These are phyloP conservation scores for Komagataella phaffii DNA, from an alignment of 805 yeast genomes.

Conservation along the genomic window DNA sequence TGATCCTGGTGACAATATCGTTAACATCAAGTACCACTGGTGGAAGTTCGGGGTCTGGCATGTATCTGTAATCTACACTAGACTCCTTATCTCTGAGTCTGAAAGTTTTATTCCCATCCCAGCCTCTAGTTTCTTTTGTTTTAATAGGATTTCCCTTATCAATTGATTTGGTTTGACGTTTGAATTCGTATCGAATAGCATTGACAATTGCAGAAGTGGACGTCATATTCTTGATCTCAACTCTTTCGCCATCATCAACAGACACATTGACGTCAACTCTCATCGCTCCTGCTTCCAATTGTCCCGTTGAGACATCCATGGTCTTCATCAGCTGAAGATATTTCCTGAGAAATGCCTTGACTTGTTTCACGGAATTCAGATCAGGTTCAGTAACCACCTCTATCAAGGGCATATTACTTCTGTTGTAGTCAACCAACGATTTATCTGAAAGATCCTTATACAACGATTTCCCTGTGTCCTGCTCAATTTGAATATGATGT, in stretches of 20 bases:
- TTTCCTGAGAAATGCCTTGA: slow-evolving; percentile 68
- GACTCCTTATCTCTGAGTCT: slow-evolving; percentile 67
- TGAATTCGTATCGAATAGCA: slow-evolving; percentile 64
- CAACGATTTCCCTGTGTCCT: slow-evolving; percentile 80
- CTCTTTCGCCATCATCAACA: slow-evolving; percentile 55
- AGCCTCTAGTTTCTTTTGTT: slow-evolving; percentile 68
- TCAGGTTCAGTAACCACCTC: slow-evolving; percentile 92
- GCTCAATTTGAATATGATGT: slow-evolving; percentile 82
- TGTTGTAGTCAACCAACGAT: slow-evolving; percentile 58
- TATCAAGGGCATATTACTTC: slow-evolving; percentile 76
- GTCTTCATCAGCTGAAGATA: slow-evolving; percentile 60
- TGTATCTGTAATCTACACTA: slow-evolving; percentile 78
- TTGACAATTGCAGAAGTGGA: slow-evolving; percentile 67
- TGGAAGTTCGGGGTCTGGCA: slow-evolving; percentile 90
- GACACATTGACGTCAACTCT: slow-evolving; percentile 93
- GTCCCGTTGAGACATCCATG: slow-evolving; percentile 72
- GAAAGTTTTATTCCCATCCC: slow-evolving; percentile 70
- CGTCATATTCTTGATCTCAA: slow-evolving; percentile 83
- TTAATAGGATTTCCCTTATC: slow-evolving; percentile 15
- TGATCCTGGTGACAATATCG: slow-evolving; percentile 26
- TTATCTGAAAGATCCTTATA: slow-evolving; percentile 29
- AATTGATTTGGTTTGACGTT: slow-evolving; percentile 47
- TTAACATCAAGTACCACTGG: slow-evolving; percentile 29
- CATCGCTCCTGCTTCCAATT: slow-evolving; percentile 88
- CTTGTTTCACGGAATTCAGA: slow-evolving; percentile 50